Percentiles rank a stretch among this genome's conserved stretches.
These are phyloP conservation scores for Phyllosticta citrichinensis DNA, from an alignment of 2,329 filamentous ascomycete species.

Conservation along the genomic window DNA sequence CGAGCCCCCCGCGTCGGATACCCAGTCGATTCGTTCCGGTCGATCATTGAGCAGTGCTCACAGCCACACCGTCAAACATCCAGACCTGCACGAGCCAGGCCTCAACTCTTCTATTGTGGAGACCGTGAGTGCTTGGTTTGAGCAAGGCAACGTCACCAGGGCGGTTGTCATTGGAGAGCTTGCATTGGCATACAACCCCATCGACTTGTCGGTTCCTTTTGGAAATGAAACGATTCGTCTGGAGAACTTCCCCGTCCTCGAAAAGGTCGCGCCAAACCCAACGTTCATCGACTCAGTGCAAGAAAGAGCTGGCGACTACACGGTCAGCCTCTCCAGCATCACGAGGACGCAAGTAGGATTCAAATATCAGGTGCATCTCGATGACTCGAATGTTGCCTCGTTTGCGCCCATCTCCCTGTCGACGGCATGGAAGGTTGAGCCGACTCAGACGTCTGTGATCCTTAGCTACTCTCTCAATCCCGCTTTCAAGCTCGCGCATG, in stretches of 20 bases:
- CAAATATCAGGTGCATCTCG: conserved; percentile 79
- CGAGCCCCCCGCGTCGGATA: conserved; percentile 65
- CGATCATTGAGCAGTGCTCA: conserved; percentile 64
- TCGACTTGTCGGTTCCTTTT: conserved; percentile 34
- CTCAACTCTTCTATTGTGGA: conserved; percentile 86
- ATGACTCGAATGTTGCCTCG: conserved; percentile 43
- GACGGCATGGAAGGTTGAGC: conserved; percentile 73
- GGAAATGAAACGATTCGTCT: conserved; percentile 61
- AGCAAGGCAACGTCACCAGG: conserved; percentile 59
- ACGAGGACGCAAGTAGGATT: conserved; percentile 70
- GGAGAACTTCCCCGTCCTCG: conserved; percentile 78
- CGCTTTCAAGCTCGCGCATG: conserved; percentile 38
- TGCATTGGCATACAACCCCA: conserved; percentile 68
- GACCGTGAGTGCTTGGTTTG: conserved; percentile 77
- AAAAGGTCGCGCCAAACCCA: conserved; percentile 88
- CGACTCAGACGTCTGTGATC: conserved; percentile 76
- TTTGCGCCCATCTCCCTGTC: conserved; percentile 66
- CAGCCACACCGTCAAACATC: conserved; percentile 57
- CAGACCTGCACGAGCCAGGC: conserved; percentile 68
- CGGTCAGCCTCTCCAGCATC: conserved; percentile 62
- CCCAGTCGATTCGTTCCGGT: conserved; percentile 81
- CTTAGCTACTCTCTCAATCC: conserved; percentile 80
- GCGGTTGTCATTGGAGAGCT: conserved; percentile 78
- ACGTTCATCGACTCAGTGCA: conserved; percentile 69
- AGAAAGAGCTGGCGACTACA: conserved; percentile 69